phyloP scores from a whole-genome alignment of 2,329 filamentous ascomycete genomes.

The Acrocalymma vagum region DNA sequence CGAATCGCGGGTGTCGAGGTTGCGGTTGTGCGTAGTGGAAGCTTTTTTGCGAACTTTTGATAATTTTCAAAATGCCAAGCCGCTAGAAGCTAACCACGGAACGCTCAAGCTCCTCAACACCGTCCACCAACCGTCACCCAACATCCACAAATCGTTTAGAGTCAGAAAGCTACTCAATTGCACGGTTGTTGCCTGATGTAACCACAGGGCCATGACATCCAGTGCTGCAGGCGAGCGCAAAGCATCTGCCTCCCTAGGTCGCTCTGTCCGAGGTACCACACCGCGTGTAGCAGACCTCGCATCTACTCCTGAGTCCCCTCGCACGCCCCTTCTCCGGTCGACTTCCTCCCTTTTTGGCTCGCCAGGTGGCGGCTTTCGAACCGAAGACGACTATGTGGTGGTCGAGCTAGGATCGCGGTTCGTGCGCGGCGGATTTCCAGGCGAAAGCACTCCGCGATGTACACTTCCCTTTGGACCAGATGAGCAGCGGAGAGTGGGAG shows the following conservation, averaged over 20 bases:
- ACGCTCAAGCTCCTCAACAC: constrained; percentile 12
- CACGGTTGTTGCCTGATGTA: no score
- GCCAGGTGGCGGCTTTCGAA: constrained; percentile 63
- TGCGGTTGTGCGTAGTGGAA: constrained; percentile 21
- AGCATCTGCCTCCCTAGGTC: constrained; percentile 34
- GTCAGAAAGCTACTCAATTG: no score
- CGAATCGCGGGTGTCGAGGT: constrained; percentile 20
- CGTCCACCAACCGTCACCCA: no score
- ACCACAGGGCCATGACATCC: constrained; percentile 25
- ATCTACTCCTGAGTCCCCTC: constrained; percentile 44
- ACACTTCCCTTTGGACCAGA: constrained; percentile 77
- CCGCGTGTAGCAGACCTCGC: constrained; percentile 46
- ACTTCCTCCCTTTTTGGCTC: constrained; percentile 67
- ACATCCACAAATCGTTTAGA: no score
- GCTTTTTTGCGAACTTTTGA: constrained; percentile 16
- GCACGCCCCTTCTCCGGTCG: constrained; percentile 63
- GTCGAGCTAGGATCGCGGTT: constrained; percentile 84
- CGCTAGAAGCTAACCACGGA: constrained; percentile 4
- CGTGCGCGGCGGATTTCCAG: constrained; percentile 84
- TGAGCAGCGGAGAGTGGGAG: constrained; percentile 78
- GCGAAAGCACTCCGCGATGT: constrained; percentile 78
- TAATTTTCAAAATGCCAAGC: constrained; percentile 23
- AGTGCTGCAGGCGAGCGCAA: constrained; percentile 38
- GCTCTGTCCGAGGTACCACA: constrained; percentile 39
- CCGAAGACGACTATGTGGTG: constrained; percentile 82